These are phyloP conservation scores for Boletus semigastroideus DNA, from an alignment of 1,284 basidiomycete species.

Conservation along the genomic window DNA sequence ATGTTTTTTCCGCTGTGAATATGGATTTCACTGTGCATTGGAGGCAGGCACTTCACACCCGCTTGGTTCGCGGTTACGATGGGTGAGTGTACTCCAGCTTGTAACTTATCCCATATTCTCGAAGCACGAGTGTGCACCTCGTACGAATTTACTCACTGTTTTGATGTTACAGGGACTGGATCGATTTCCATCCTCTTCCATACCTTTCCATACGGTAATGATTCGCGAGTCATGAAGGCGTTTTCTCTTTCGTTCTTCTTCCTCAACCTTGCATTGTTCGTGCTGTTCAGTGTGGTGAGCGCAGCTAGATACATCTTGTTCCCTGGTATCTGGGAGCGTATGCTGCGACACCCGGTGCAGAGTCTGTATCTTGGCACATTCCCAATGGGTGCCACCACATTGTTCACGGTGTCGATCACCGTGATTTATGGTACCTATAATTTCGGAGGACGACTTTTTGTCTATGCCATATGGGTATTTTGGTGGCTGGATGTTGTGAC, in stretches of 20 bases:
- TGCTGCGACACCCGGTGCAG: conserved; percentile 60
- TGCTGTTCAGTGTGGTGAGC: conserved; percentile 50
- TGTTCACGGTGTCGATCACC: conserved; percentile 52
- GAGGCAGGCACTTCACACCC: conserved; percentile 43
- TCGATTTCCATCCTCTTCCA: conserved; percentile 53
- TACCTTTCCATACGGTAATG: conserved; percentile 51
- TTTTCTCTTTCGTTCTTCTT: conserved; percentile 60
- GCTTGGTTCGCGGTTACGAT: conserved; percentile 54
- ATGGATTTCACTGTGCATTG: neutral
- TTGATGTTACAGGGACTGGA: conserved; percentile 47
- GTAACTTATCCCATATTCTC: neutral
- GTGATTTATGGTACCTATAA: conserved; percentile 43
- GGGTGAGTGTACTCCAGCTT: conserved; percentile 38
- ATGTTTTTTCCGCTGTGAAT: neutral
- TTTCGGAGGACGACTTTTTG: conserved; percentile 56
- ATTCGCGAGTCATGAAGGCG: conserved; percentile 40
- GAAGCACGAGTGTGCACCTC: neutral
- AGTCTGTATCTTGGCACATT: conserved; percentile 70
- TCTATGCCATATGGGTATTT: conserved; percentile 61
- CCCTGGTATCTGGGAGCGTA: conserved; percentile 54
- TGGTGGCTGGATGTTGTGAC: conserved; percentile 74
- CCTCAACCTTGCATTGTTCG: conserved; percentile 64
- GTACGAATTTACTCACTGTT: neutral
- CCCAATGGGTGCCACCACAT: conserved; percentile 70
- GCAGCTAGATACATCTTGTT: conserved; percentile 55